Percentiles rank a stretch among this genome's conserved stretches.
Evolutionary conservation across 257 asterid genomes (phyloP).

Genomic region (Capsicum baccatum): DNA sequence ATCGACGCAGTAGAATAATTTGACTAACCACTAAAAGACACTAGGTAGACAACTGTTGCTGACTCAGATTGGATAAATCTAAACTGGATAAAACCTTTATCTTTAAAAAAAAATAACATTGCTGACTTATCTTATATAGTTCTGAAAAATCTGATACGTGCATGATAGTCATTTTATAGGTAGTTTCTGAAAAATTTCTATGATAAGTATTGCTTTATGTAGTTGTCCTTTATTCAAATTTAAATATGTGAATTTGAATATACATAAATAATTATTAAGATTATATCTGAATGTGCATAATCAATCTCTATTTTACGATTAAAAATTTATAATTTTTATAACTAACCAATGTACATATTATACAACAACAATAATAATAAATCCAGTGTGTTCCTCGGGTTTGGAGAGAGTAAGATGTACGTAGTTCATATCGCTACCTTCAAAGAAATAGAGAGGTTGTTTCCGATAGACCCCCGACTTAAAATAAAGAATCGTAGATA

Average conservation of each 20-base stretch:
- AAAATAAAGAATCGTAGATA: too few relatives aligned
- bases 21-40: not conserved
- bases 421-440: too few relatives aligned
- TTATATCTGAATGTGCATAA: too few relatives aligned
- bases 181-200: not conserved
- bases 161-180: not conserved
- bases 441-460: too few relatives aligned
- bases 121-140: not conserved
- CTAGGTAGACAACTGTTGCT: not conserved
- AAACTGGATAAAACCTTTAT: not conserved
- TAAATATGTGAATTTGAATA: not conserved
- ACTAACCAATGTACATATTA: too few relatives aligned
- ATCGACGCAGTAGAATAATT: not conserved
- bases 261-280: not conserved
- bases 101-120: not conserved
- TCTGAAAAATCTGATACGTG: not conserved
- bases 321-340: too few relatives aligned
- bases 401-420: too few relatives aligned
- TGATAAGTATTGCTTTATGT: not conserved
- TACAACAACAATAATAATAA: too few relatives aligned
- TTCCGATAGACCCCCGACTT: too few relatives aligned
- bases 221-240: not conserved
- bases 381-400: too few relatives aligned
- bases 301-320: too few relatives aligned
- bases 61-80: conserved; percentile 22